phyloP scores from a whole-genome alignment of 371 early-diverging fungal genomes.

The Mucor saturninus region DNA sequence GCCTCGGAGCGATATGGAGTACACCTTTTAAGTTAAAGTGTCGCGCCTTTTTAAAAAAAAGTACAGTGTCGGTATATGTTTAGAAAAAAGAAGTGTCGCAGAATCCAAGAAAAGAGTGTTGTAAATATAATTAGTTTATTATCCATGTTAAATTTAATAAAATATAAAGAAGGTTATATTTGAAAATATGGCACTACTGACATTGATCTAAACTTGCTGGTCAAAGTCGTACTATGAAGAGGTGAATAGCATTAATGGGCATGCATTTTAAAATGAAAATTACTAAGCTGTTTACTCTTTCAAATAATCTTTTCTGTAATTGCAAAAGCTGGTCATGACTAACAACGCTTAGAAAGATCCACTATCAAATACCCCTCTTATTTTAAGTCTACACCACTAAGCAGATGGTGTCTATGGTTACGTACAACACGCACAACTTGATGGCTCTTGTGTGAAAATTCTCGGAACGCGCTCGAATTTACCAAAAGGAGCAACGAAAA shows the following conservation, averaged over 20 bases:
- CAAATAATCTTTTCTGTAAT: constrained; percentile 12
- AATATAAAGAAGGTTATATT: constrained; percentile 9
- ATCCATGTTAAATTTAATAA: constrained; percentile 11
- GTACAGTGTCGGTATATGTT: not conserved
- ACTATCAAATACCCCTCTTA: constrained; percentile 18
- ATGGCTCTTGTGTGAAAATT: constrained; percentile 16
- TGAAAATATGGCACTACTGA: not conserved
- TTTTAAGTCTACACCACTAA: constrained; percentile 21
- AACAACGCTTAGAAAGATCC: constrained; percentile 12
- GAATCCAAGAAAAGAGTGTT: too few species aligned
- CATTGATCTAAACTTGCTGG: constrained; percentile 8
- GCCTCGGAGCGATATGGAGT: too few species aligned
- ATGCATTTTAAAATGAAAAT: constrained; percentile 12
- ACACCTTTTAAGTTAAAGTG: too few species aligned
- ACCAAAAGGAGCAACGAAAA: too few species aligned
- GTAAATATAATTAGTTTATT: not conserved
- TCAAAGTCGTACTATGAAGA: constrained; percentile 15
- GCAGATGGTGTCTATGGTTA: constrained; percentile 22
- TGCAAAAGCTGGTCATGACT: constrained; percentile 12
- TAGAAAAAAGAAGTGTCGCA: not conserved
- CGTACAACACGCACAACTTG: constrained; percentile 18
- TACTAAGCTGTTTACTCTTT: constrained; percentile 13
- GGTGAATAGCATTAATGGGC: constrained; percentile 7
- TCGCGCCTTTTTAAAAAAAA: not conserved
- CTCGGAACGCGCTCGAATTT: not conserved